Evolutionary conservation across 1,284 basidiomycete genomes (phyloP), one percentile per base, ranked within the genome.

Genomic region (Apiotrichum laibachii): DNA sequence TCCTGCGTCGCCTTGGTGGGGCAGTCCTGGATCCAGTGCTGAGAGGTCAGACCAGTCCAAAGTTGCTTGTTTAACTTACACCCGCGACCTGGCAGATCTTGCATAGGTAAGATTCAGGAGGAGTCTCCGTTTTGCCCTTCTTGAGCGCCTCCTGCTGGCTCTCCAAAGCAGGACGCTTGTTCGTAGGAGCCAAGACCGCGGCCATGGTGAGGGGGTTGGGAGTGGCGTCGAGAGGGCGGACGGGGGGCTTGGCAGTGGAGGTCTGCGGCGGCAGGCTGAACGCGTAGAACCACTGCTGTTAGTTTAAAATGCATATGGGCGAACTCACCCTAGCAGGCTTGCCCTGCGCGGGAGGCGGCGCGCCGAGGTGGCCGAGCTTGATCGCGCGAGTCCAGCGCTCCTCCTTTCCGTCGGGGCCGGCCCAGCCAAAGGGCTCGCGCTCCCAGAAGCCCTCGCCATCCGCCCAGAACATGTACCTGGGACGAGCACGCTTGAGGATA

Each of bases 391-490:
- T 85, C 66, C 46, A 89, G 77, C 59, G 88, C 82, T 64, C 84
- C 50, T 72, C 85, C 40, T 69, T 67, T 0, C 75, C 76, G n/a
- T 34, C 31, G 19, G 80, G 79, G 39, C 86, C 86, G 37, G 85
- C 83, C 92, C 92, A 96, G 7, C 84, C 77, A 72, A 86, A 93
- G 3, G 93, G 92, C 65, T 95, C 92, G 55, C 92, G 81, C 74
- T 97, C 93, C 92, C 92, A 96, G 75, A 93, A 97, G 0, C 73
- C 77, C 1, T 77, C 75, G 73, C 77, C 40, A 81, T 85, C 55
- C 79, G 84, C 49, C 83, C 83, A 63, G 83, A 85, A 70, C 22
- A 78, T 58, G 57, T 79, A 79, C 15, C 76, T 64, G 18, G 78
- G 76, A 43, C 72, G 69, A 0, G 71, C 60, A 35, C 63, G 66